A percentile compares a stretch with the other conserved stretches of the same genome.
These are phyloP conservation scores for Pseudotulostoma volvatum DNA, from an alignment of 495 filamentous ascomycete genomes.

Conservation along the genomic window DNA sequence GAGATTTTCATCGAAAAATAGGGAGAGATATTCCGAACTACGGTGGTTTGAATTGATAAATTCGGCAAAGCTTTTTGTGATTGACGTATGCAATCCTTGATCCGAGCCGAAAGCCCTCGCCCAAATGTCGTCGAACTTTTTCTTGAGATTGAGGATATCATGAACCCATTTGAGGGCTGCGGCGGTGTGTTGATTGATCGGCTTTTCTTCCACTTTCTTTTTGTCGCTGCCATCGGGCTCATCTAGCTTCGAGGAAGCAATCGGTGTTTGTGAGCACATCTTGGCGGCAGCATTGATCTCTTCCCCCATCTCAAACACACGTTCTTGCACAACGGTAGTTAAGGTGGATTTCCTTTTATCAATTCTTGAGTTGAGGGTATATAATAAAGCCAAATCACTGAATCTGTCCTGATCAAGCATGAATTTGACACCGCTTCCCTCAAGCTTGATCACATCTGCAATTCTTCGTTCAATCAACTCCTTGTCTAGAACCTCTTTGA, in stretches of 20 bases:
- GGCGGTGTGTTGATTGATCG: conserved; percentile 47
- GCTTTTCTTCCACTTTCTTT: conserved; percentile 31
- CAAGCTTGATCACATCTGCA: conserved; percentile 64
- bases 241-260: conserved; percentile 14
- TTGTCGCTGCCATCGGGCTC: conserved; percentile 11
- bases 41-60: conserved; percentile 80
- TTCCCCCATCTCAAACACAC: conserved; percentile 63
- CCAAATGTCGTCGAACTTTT: conserved; percentile 76
- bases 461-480: conserved; percentile 64
- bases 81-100: conserved; percentile 57
- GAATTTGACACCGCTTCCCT: conserved; percentile 62
- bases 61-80: conserved; percentile 69
- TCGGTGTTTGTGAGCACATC: conserved; percentile 10
- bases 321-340: conserved; percentile 47
- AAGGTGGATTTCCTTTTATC: conserved; percentile 59
- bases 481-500: conserved; percentile 59
- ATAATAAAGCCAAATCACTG: conserved; percentile 61
- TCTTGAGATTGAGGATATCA: conserved; percentile 69
- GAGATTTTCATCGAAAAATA: conserved; percentile 94
- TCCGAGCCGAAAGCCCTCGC: conserved; percentile 52
- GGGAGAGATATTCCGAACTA: conserved; percentile 79
- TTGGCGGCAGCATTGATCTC: conserved; percentile 60
- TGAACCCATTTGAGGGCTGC: conserved; percentile 93
- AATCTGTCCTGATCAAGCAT: conserved; percentile 87
- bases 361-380: conserved; percentile 58